phyloP scores from a whole-genome alignment of 139 green algal genomes.

The Closterium sp. region DNA sequence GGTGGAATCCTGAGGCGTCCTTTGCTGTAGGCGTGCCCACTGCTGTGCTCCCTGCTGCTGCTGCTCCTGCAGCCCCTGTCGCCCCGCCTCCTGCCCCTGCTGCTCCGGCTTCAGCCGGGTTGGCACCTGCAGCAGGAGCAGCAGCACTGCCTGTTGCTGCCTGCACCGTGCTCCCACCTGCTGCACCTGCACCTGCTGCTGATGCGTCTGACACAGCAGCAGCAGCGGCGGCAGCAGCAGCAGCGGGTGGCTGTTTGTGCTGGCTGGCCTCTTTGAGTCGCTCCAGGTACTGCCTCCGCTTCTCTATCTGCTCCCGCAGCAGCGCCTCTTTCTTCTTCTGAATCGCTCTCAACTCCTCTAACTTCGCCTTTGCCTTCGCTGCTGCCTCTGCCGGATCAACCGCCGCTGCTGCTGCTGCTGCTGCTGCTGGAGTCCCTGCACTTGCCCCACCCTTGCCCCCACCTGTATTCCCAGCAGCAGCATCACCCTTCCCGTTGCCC shows the following conservation, averaged over 20 bases:
- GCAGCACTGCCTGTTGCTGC: neutral
- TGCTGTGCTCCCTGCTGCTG: neutral
- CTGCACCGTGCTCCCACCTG: neutral
- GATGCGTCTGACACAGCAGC: neutral
- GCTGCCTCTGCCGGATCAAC: neutral
- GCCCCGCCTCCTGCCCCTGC: neutral
- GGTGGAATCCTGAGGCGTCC: neutral
- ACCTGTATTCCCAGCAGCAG: neutral
- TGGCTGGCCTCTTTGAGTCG: neutral
- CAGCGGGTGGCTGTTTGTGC: neutral
- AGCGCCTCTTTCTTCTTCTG: slow-evolving; percentile 47
- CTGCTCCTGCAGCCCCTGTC: neutral
- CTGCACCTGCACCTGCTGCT: no score
- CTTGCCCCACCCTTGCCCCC: neutral
- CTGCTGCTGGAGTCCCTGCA: neutral
- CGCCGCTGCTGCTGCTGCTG: slow-evolving; percentile 21
- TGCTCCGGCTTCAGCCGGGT: neutral
- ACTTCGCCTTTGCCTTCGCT: slow-evolving; percentile 16
- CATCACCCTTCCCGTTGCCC: neutral
- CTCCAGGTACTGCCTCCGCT: slow-evolving; percentile 45
- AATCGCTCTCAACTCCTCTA: slow-evolving; percentile 39
- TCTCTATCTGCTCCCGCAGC: slow-evolving; percentile 48
- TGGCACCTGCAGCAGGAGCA: neutral
- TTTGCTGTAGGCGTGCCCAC: neutral
- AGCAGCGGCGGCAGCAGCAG: neutral